phyloP scores from a whole-genome alignment of 2,329 filamentous ascomycete species.

The Aspergillus amoenus region DNA sequence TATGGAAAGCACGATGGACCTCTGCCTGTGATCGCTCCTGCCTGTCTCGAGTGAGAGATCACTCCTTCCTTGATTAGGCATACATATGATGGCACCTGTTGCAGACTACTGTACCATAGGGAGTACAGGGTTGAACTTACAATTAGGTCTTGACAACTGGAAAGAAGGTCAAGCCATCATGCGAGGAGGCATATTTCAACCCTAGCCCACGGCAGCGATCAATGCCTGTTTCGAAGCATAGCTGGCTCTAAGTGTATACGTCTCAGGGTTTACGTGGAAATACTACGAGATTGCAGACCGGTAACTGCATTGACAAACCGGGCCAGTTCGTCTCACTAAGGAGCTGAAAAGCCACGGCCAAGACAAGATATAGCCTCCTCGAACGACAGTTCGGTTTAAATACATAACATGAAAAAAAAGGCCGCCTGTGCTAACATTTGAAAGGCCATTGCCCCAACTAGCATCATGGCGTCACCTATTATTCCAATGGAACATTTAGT shows the following conservation, averaged over 20 bases:
- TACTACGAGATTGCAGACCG: not conserved
- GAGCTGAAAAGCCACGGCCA: not conserved
- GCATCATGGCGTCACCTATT: not conserved
- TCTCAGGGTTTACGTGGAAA: not conserved
- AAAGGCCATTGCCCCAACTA: not conserved
- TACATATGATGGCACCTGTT: no score
- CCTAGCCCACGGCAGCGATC: no score
- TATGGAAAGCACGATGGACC: no score
- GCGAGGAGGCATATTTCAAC: no score
- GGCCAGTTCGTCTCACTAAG: not conserved
- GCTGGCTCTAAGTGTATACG: not conserved
- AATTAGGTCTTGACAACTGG: no score
- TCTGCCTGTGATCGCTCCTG: no score
- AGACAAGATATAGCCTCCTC: not conserved
- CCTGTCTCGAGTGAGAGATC: no score
- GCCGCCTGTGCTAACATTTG: not conserved
- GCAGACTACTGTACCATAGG: no score
- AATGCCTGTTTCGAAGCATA: no score
- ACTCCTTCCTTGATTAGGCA: no score
- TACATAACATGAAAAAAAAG: not conserved
- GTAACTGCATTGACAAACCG: not conserved
- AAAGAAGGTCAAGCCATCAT: no score
- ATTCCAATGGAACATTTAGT: not conserved
- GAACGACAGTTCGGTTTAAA: not conserved
- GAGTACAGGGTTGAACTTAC: no score